Percentiles rank a stretch among this genome's conserved stretches.
These are phyloP conservation scores for Trichoderma guizhouense DNA, from an alignment of 2,329 filamentous ascomycete species.

Conservation along the genomic window DNA sequence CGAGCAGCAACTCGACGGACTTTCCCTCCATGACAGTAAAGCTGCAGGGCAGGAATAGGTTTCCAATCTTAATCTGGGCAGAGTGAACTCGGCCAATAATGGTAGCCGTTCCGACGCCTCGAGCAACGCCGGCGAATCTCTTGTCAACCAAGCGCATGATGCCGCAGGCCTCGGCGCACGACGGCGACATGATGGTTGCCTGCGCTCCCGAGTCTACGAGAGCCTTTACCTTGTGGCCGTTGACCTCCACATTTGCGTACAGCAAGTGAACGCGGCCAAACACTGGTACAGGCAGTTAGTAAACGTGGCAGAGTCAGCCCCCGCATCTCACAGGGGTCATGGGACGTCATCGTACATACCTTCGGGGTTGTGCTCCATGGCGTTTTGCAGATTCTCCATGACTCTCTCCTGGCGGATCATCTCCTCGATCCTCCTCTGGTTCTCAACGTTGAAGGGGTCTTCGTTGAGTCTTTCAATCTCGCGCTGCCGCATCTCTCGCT, in stretches of 20 bases:
- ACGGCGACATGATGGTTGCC: constrained; percentile 97
- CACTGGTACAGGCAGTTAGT: constrained; percentile 48
- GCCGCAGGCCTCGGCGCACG: constrained; percentile 84
- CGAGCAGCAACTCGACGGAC: constrained; percentile 86
- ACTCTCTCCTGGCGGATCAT: constrained; percentile 94
- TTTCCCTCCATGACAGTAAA: constrained; percentile 99
- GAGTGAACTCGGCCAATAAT: constrained; percentile 95
- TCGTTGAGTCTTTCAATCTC: constrained; percentile 84
- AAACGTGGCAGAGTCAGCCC: constrained; percentile 17
- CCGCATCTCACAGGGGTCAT: constrained; percentile 8
- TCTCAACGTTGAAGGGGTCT: constrained; percentile 90
- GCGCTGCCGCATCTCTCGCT: constrained; percentile 73
- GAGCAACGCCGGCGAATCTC: constrained; percentile 86
- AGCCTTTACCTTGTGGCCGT: constrained; percentile 86
- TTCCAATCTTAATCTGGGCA: constrained; percentile 90
- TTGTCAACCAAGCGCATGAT: constrained; percentile 96
- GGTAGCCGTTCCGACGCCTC: constrained; percentile 88
- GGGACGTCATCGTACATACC: constrained; percentile 49
- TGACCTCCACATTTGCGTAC: constrained; percentile 94
- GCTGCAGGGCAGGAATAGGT: constrained; percentile 81
- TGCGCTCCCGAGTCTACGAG: constrained; percentile 97
- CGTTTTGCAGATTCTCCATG: constrained; percentile 92
- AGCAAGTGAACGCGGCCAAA: constrained; percentile 95
- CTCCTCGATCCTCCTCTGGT: constrained; percentile 89
- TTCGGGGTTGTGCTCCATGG: constrained; percentile 96